These are phyloP conservation scores for Hyphodiscus sp. DNA, from an alignment of 2,329 filamentous ascomycete genomes.

Conservation along the genomic window DNA sequence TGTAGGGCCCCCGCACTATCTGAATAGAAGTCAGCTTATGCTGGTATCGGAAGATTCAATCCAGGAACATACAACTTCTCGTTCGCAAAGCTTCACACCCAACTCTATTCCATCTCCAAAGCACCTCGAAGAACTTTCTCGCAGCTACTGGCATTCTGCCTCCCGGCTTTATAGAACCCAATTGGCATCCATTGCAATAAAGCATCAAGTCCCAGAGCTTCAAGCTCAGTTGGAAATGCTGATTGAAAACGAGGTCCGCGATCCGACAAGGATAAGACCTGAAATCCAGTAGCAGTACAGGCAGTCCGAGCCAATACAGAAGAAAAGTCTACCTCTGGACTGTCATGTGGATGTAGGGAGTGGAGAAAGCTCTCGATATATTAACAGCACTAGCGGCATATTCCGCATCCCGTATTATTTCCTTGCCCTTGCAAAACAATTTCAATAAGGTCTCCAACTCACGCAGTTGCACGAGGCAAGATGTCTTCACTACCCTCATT, in stretches of 20 bases:
- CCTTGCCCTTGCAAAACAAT: conserved; percentile 2
- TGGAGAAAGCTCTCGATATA: conserved; percentile 1
- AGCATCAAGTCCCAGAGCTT: conserved; percentile 9
- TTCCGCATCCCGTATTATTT: conserved; percentile 13
- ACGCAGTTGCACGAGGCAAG: conserved; percentile 6
- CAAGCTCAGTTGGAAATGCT: too few species aligned
- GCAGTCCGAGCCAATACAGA: too few species aligned
- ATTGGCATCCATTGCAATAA: conserved; percentile 11
- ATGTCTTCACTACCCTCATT: conserved; percentile 15
- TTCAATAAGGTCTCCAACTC: not conserved
- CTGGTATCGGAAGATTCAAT: not conserved
- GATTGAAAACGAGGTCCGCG: too few species aligned
- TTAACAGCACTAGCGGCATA: conserved; percentile 6
- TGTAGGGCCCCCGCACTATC: too few species aligned
- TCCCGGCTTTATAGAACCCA: conserved; percentile 6
- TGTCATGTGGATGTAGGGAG: too few species aligned
- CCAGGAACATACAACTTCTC: not conserved
- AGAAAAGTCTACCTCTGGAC: too few species aligned
- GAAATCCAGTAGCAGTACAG: too few species aligned
- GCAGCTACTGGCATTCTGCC: conserved; percentile 6
- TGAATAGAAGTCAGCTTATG: not conserved
- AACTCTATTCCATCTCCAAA: conserved; percentile 13
- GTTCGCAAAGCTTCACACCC: not conserved
- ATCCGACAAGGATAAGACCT: too few species aligned
- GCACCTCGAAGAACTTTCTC: conserved; percentile 19